Percentiles rank a stretch among this genome's conserved stretches.
Evolutionary conservation across 2,329 filamentous ascomycete genomes (phyloP).

Genomic region (Penicillium sp.): DNA sequence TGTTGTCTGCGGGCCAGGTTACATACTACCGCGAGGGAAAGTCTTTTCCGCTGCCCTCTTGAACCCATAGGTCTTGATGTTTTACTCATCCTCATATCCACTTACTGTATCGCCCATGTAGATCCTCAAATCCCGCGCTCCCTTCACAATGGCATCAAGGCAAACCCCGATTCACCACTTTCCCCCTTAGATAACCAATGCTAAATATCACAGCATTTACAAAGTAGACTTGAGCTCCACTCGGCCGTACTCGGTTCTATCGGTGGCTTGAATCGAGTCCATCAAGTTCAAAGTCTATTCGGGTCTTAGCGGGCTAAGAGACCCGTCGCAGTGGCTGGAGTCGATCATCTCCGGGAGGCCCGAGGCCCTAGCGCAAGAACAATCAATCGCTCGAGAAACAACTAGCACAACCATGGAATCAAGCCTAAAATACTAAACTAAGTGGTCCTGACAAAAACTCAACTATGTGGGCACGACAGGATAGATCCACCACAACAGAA

Average conservation of each 20-base stretch:
- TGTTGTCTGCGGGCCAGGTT: background rate
- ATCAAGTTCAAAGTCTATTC: constrained; percentile 9
- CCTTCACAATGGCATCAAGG: background rate
- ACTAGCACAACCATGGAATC: background rate
- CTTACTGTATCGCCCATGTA: background rate
- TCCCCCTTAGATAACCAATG: background rate
- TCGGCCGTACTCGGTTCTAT: constrained; percentile 3
- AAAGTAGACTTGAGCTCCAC: background rate
- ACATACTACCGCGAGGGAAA: background rate
- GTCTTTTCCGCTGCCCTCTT: background rate
- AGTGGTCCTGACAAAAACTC: background rate
- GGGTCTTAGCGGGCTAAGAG: background rate
- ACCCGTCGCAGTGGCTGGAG: background rate
- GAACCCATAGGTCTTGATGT: background rate
- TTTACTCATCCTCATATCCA: background rate
- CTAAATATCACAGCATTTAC: background rate
- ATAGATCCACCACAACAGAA: background rate
- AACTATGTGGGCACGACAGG: background rate
- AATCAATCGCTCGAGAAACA: background rate
- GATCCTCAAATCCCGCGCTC: background rate
- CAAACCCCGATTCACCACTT: background rate
- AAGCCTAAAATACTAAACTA: background rate
- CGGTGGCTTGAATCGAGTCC: background rate
- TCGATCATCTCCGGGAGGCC: background rate
- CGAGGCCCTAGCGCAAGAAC: background rate